Evolutionary conservation across 2,329 filamentous ascomycete species (phyloP).

Genomic region (Aureobasidium vineae): DNA sequence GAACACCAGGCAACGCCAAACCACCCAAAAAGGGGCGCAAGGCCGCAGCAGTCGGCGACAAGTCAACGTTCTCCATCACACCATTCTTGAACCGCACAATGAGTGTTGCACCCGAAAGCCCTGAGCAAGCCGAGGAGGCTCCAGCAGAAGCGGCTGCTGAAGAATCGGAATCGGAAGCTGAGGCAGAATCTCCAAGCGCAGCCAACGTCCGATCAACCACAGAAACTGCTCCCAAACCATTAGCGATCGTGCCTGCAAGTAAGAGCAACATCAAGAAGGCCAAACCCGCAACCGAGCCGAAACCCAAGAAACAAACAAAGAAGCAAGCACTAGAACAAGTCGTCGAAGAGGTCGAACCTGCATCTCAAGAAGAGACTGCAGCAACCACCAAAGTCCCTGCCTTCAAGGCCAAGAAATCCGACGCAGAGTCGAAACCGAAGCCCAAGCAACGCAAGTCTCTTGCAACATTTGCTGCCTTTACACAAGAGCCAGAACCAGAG

Average conservation of each 20-base stretch:
- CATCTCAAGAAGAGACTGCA: conserved; percentile 29
- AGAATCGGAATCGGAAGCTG: conserved; percentile 27
- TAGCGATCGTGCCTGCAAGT: conserved; percentile 46
- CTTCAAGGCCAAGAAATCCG: conserved; percentile 32
- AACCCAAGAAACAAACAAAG: conserved; percentile 40
- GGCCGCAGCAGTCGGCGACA: conserved; percentile 69
- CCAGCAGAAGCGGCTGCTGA: conserved; percentile 13
- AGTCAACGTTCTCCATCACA: conserved; percentile 90
- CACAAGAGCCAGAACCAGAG: conserved; percentile 35
- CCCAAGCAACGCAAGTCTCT: conserved; percentile 47
- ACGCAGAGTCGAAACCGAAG: conserved; percentile 35
- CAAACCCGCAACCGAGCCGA: conserved; percentile 41
- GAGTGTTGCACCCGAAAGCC: conserved; percentile 51
- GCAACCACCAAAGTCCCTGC: conserved; percentile 37
- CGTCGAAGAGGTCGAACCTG: conserved; percentile 39
- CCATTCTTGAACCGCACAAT: conserved; percentile 81
- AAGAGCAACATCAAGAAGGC: conserved; percentile 43
- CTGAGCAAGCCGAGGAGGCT: conserved; percentile 27
- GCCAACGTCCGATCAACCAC: conserved; percentile 24
- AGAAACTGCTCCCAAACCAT: conserved; percentile 40
- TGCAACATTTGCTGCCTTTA: conserved; percentile 45
- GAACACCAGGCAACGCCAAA: conserved; percentile 50
- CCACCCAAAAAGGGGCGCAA: conserved; percentile 49
- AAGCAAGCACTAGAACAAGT: conserved; percentile 47
- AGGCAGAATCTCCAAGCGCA: conserved; percentile 36